Evolutionary conservation across 306 rosid species (phyloP), one percentile per base, ranked within the genome.

Genomic region (Cucumis cinereus): DNA sequence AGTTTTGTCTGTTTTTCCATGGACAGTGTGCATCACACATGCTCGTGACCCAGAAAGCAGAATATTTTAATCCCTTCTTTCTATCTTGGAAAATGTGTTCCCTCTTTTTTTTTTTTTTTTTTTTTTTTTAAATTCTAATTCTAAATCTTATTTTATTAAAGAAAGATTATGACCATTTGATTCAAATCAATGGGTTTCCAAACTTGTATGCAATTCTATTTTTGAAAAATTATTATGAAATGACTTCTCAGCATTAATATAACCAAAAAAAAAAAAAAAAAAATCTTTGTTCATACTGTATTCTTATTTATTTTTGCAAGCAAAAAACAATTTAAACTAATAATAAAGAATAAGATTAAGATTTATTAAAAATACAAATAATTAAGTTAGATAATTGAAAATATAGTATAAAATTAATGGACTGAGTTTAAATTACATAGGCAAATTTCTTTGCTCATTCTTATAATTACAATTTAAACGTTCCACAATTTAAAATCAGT

Each of bases 21-120:
- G 71, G 74, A 70, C 49, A 77, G 79, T 85, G 88, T 84, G 96
- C 90, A 26, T 45, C 75, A 80, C 97, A 88, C 92, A 90, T 88
- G 92, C 90, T 79, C 74, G 84, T 53, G 69, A 77, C 85, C 83
- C 75, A 52, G 54, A 79, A 84, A 43, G 33, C 69, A 54, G 72
- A 47, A 57, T 49, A 77, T 49, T 64, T 50, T 76, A 58, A 78
- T 80, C 81, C 79, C 71, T 61, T 54, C 26, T 36, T 23, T 20
- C 59, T 49, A 26, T 61, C 84, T 80, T 45, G 89, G 87, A 79
- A 88, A 83, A 87, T 83, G 88, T 81, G 90, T 52, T 43, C 80
- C 72, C 74, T 60, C 58, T 4, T 60, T 74, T 20, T 45, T 41
- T 12, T 47, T 70, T 30, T 47, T 16, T 38, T n/a, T 11, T 70